These are phyloP conservation scores for Syzygium oleosum DNA, from an alignment of 345 rosid genomes.

Conservation along the genomic window DNA sequence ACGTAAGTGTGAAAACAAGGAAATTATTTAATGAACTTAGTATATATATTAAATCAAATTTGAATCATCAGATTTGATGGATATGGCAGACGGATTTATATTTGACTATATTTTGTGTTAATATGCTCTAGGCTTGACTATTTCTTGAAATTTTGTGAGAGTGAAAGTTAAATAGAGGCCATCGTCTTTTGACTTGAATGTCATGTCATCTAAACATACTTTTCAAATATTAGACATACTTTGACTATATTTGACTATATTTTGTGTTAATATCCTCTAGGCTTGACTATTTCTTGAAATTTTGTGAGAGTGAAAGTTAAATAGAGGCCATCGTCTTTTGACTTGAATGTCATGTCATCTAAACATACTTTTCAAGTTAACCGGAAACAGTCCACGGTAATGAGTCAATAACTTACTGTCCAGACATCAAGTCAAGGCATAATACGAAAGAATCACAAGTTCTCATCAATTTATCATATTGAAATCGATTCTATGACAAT, in stretches of 20 bases:
- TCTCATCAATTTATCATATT: no score
- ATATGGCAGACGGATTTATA: no score
- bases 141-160: background rate
- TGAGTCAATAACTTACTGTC: background rate
- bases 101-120: background rate
- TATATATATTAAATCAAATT: background rate
- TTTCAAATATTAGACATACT: no score
- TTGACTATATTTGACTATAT: no score
- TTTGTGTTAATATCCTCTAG: background rate
- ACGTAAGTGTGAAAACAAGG: rapidly evolving
- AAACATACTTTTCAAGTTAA: background rate
- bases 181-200: background rate
- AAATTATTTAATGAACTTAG: background rate
- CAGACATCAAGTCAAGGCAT: background rate
- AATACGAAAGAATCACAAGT: no score
- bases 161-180: background rate
- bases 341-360: background rate
- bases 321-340: background rate
- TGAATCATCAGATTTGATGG: no score
- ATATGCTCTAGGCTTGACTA: background rate
- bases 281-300: background rate
- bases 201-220: background rate
- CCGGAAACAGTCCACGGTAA: background rate
- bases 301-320: background rate
- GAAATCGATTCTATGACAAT: no score